phyloP scores from a whole-genome alignment of 1,139 yeast species.

The Blastobotrys buckinghamii region DNA sequence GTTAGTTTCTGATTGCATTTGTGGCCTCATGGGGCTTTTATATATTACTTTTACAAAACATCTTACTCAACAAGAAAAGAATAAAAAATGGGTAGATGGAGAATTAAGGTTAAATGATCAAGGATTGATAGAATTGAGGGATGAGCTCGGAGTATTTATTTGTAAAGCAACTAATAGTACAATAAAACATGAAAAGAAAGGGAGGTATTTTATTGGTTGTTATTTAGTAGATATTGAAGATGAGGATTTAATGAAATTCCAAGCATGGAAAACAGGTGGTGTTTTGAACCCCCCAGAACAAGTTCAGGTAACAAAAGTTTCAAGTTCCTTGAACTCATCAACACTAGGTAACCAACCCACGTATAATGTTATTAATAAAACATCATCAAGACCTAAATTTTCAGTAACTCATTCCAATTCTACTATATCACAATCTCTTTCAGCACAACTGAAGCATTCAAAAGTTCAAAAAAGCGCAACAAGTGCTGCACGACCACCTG shows the following conservation, averaged over 20 bases:
- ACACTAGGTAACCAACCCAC: too few relatives aligned
- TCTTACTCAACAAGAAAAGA: constrained; percentile 39
- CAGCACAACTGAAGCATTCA: neutral
- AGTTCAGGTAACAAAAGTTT: too few relatives aligned
- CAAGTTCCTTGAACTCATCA: too few relatives aligned
- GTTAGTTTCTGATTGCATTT: too few relatives aligned
- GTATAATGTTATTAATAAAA: neutral
- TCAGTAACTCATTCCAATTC: too few relatives aligned
- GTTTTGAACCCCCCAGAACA: neutral
- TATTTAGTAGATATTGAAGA: constrained; percentile 7
- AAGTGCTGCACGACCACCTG: neutral
- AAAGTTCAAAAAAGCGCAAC: neutral
- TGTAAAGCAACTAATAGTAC: neutral
- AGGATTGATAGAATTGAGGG: constrained; percentile 40
- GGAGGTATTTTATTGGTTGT: constrained; percentile 4
- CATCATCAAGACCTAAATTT: neutral
- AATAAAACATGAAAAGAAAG: constrained; percentile 3
- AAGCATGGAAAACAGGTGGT: constrained; percentile 1
- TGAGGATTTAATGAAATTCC: neutral
- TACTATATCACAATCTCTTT: neutral
- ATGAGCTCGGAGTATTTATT: constrained; percentile 31
- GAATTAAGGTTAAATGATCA: constrained; percentile 41
- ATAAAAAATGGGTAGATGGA: constrained; percentile 55
- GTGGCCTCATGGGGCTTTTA: neutral
- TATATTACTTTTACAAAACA: constrained; percentile 33